Percentiles rank a stretch among this genome's conserved stretches.
Conservation (phyloP, 2,329 filamentous ascomycete genomes). For the Leptosphaerulina australis region DNA sequence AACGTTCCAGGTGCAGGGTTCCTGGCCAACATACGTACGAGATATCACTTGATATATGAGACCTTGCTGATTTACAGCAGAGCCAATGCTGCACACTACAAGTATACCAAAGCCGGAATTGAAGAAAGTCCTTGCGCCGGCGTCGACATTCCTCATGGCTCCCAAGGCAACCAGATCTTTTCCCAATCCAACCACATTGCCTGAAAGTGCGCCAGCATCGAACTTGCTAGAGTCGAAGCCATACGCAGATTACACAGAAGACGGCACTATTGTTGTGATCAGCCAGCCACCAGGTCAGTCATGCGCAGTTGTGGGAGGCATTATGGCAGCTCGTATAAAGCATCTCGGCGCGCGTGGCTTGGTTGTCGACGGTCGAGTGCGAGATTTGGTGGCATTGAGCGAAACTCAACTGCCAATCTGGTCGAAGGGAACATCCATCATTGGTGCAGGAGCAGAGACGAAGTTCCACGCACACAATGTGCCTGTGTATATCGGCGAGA, state of each 20-base stretch:
- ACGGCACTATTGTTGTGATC: slow-evolving; percentile 68
- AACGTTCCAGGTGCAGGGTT: slow-evolving; percentile 70
- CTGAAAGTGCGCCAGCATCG: slow-evolving; percentile 41
- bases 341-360: slow-evolving; percentile 64
- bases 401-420: slow-evolving; percentile 65
- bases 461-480: slow-evolving; percentile 61
- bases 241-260: slow-evolving; percentile 69
- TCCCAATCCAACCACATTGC: slow-evolving; percentile 36
- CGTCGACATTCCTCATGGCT: slow-evolving; percentile 68
- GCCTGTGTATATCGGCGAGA: slow-evolving; percentile 47
- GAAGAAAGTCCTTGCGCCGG: slow-evolving; percentile 56
- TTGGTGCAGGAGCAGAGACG: slow-evolving; percentile 63
- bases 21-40: slow-evolving; percentile 65
- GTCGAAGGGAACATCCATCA: slow-evolving; percentile 62
- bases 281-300: slow-evolving; percentile 68
- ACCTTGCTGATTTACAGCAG: slow-evolving; percentile 20
- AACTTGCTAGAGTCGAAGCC: slow-evolving; percentile 55
- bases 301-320: slow-evolving; percentile 76
- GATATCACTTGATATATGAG: slow-evolving; percentile 30
- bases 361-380: slow-evolving; percentile 70
- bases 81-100: slow-evolving; percentile 34
- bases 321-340: slow-evolving; percentile 74
- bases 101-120: slow-evolving; percentile 23
- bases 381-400: slow-evolving; percentile 68
- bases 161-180: slow-evolving; percentile 59